phyloP scores from a whole-genome alignment of 768 basidiomycete species.

The Boletus reticulatus region DNA sequence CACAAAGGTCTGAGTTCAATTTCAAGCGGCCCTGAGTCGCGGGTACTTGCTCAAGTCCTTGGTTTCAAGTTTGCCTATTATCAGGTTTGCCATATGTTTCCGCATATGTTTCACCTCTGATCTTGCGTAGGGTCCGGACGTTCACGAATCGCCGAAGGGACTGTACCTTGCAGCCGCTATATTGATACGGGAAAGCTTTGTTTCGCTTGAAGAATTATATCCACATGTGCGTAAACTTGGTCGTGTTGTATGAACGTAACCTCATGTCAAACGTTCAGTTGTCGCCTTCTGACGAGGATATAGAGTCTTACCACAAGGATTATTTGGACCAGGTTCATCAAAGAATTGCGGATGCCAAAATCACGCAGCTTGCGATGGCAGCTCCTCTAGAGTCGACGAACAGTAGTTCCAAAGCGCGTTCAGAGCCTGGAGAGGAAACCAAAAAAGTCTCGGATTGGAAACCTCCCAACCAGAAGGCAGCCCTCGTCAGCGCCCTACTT shows the following conservation, averaged over 20 bases:
- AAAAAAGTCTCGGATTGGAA: slow-evolving; percentile 38
- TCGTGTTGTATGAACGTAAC: neutral
- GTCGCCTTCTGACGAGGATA: slow-evolving; percentile 70
- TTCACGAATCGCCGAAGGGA: slow-evolving; percentile 64
- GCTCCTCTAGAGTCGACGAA: slow-evolving; percentile 66
- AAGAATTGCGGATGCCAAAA: slow-evolving; percentile 66
- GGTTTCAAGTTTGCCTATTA: slow-evolving; percentile 98
- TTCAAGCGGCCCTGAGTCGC: slow-evolving; percentile 39
- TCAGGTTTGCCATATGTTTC: slow-evolving; percentile 54
- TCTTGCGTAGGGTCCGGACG: slow-evolving; percentile 48
- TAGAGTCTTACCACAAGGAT: slow-evolving; percentile 64
- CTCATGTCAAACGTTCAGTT: slow-evolving; percentile 45
- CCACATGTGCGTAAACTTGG: slow-evolving; percentile 66
- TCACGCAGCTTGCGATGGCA: slow-evolving; percentile 81
- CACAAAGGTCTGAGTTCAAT: slow-evolving; percentile 5
- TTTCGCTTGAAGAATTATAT: slow-evolving; percentile 85
- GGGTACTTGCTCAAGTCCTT: slow-evolving; percentile 83
- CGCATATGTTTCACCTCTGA: slow-evolving; percentile 13
- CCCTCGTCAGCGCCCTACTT: slow-evolving; percentile 76
- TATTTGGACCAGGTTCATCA: slow-evolving; percentile 62
- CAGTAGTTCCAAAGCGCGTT: slow-evolving; percentile 39
- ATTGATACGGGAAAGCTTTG: slow-evolving; percentile 85
- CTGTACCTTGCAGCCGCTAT: slow-evolving; percentile 83
- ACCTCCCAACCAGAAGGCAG: slow-evolving; percentile 74
- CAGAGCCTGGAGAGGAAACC: slow-evolving; percentile 37